phyloP scores from a whole-genome alignment of 441 rosid genomes.

The Gossypium trilobum region DNA sequence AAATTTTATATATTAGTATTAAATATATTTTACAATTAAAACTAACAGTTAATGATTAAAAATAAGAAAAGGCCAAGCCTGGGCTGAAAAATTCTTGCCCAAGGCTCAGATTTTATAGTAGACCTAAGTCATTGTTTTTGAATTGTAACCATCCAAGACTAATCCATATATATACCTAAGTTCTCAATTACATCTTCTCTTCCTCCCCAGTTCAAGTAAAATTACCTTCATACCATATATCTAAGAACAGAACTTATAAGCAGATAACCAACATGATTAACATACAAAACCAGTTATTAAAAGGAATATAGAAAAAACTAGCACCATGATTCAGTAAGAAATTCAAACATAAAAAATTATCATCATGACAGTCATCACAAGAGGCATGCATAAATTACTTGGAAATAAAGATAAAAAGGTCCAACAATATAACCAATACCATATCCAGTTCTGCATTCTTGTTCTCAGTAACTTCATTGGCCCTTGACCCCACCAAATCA shows the following conservation, averaged over 20 bases:
- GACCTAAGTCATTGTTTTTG: neutral
- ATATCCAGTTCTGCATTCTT: conserved; percentile 34
- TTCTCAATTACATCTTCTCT: neutral
- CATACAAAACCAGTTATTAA: neutral
- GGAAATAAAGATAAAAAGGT: conserved; percentile 14
- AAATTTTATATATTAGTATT: neutral
- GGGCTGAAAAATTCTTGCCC: neutral
- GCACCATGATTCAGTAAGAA: neutral
- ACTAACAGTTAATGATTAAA: neutral
- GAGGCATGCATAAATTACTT: conserved; percentile 12
- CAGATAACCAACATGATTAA: neutral
- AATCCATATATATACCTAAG: neutral
- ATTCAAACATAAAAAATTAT: neutral
- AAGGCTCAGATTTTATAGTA: neutral
- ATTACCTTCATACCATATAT: neutral
- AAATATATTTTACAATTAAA: neutral
- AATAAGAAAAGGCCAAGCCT: neutral
- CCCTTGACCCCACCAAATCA: conserved; percentile 31
- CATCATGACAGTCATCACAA: neutral
- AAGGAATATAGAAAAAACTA: neutral
- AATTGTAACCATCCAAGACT: neutral
- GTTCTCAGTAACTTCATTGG: conserved; percentile 35
- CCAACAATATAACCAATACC: conserved; percentile 31
- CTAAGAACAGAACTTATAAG: neutral
- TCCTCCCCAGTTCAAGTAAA: neutral